Evolutionary conservation across 768 basidiomycete species (phyloP), one percentile per base, ranked within the genome.

Genomic region (Tulasnella sp.): DNA sequence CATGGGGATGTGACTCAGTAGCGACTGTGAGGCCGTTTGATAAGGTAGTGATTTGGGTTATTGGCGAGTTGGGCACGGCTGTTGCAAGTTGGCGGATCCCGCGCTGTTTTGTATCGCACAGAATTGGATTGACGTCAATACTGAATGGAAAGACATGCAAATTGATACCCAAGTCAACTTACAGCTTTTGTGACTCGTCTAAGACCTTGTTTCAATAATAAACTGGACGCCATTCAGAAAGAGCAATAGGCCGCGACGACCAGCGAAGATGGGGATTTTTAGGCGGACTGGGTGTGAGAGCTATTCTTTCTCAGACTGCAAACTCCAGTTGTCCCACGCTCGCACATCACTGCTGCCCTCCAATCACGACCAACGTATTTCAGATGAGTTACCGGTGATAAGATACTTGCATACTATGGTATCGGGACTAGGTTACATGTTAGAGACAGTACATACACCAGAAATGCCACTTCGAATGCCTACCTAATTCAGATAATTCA

Each of bases 21-120:
- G 94, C 94, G 65, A 99, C 85, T 11, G 92, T 95, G 60, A 99
- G 77, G 62, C 96, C 96, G 76, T 96, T 97, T 13, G 89, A 77
- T 56, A 99, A 85, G 4, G 91, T 95, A 26, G 93, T 86, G 62
- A 91, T 83, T 73, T 97, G 84, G 47, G 93, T 96, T 64, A 85
- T 77, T 55, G 95, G 95, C 52, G 79, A 58, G 32, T 64, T 56
- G 51, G 58, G 63, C 55, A 68, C 70, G 48, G 68, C 67, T 26
- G 75, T 73, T 29, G 75, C 75, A 49, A 75, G 68, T 27, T 68
- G 65, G 58, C 73, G 71, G 56, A 69, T 58, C 42, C 68, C 58
- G 49, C 50, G 60, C 54, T 56, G 48, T n/a, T n/a, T n/a, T n/a
- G n/a, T n/a, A n/a, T n/a, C n/a, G n/a, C n/a, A 52, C n/a, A 29